Percentiles rank a stretch among this genome's conserved stretches.
These are phyloP conservation scores for Ophiostoma perfectum DNA, from an alignment of 2,329 filamentous ascomycete genomes.

Conservation along the genomic window DNA sequence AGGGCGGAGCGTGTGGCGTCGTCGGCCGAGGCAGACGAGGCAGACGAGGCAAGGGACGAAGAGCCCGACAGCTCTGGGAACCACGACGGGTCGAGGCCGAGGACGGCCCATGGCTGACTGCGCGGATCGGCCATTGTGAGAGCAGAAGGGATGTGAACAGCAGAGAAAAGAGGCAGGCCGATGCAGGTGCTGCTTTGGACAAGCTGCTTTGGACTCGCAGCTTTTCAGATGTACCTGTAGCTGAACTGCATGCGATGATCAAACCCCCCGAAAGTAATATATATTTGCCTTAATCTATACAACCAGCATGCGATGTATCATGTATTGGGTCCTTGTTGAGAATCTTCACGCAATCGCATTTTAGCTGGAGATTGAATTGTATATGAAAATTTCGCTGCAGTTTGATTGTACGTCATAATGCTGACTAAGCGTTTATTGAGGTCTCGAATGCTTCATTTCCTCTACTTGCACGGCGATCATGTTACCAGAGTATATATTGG, in stretches of 20 bases:
- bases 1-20: constrained; percentile 37
- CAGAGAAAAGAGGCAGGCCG: neutral
- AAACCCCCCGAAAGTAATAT: no score
- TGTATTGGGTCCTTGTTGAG: no score
- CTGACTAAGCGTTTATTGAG: neutral
- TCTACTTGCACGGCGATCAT: neutral
- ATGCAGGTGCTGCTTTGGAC: no score
- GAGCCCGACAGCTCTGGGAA: neutral
- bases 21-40: constrained; percentile 29
- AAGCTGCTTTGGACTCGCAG: no score
- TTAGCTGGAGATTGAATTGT: neutral
- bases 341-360: no score
- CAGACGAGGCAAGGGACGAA: constrained; percentile 26
- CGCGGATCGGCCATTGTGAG: constrained; percentile 11
- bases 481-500: neutral
- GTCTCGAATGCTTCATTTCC: no score
- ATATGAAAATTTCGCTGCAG: neutral
- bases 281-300: no score
- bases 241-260: no score
- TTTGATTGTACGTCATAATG: neutral
- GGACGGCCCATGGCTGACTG: constrained; percentile 19
- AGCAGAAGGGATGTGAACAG: neutral
- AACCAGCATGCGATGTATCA: no score
- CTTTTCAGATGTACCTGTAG: no score
- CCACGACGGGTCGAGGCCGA: constrained; percentile 20